Evolutionary conservation across 345 rosid species (phyloP).

Genomic region (Citrus trifoliata): DNA sequence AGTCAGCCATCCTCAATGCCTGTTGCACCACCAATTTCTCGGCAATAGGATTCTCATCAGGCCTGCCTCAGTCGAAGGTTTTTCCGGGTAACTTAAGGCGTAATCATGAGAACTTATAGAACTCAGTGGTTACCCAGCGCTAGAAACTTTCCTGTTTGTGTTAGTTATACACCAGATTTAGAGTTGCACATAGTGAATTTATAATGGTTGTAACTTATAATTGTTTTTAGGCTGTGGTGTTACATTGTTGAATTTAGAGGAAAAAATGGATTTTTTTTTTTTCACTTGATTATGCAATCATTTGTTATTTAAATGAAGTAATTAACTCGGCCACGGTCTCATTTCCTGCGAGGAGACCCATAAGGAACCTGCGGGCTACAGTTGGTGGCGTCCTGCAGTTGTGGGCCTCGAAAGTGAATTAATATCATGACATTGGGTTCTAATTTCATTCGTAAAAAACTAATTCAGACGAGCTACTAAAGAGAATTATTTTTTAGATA

Average conservation of each 20-base stretch:
- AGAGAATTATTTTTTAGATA: too few relatives aligned
- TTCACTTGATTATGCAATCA: neutral
- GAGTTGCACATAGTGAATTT: slow-evolving; percentile 31
- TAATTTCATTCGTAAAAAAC: too few relatives aligned
- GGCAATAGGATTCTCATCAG: slow-evolving; percentile 40
- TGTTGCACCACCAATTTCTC: slow-evolving; percentile 58
- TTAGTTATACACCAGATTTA: slow-evolving; percentile 14
- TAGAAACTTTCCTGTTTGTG: slow-evolving; percentile 6
- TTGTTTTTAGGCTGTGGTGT: slow-evolving; percentile 1
- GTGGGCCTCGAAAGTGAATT: too few relatives aligned
- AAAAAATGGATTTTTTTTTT: slow-evolving; percentile 1
- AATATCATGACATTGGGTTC: too few relatives aligned
- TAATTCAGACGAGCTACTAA: too few relatives aligned
- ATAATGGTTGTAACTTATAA: slow-evolving; percentile 28
- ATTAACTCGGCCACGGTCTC: too few relatives aligned
- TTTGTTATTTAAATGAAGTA: neutral
- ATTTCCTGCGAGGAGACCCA: too few relatives aligned
- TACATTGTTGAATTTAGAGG: slow-evolving; percentile 11
- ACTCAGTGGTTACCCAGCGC: neutral
- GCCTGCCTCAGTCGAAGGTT: neutral
- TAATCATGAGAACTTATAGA: neutral
- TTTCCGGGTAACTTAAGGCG: neutral
- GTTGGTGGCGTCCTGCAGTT: too few relatives aligned
- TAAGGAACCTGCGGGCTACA: too few relatives aligned
- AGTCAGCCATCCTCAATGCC: slow-evolving; percentile 59